Evolutionary conservation across 768 basidiomycete species (phyloP).

Genomic region (Coprinopsis strossmayeri): DNA sequence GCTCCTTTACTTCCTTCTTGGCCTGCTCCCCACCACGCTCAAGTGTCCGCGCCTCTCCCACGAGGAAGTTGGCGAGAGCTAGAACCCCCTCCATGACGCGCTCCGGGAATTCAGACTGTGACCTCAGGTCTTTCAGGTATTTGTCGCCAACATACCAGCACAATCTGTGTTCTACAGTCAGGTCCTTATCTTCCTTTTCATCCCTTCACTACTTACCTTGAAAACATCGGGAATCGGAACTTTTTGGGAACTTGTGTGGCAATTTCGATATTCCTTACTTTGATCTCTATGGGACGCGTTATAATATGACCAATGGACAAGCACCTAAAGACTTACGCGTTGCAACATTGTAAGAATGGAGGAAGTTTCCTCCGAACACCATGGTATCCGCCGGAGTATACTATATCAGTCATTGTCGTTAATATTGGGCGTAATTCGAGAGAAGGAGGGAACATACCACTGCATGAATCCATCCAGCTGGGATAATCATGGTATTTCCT

Average conservation of each 20-base stretch:
- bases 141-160: conserved; percentile 90
- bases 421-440: no score
- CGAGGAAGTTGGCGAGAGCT: conserved; percentile 70
- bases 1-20: conserved; percentile 74
- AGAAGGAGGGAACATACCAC: conserved; percentile 53
- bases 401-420: no score
- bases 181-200: not conserved
- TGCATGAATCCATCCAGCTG: conserved; percentile 96
- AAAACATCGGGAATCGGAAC: conserved; percentile 81
- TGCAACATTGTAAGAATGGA: conserved; percentile 86
- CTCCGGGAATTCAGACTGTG: conserved; percentile 29
- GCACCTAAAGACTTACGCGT: conserved; percentile 72
- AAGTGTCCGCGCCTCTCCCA: conserved; percentile 66
- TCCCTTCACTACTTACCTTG: conserved; percentile 40
- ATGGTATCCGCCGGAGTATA: conserved; percentile 89
- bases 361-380: conserved; percentile 96
- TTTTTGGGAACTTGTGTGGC: conserved; percentile 89
- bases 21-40: conserved; percentile 65
- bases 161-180: conserved; percentile 46
- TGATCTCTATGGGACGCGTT: conserved; percentile 75
- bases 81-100: conserved; percentile 70
- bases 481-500: conserved; percentile 91
- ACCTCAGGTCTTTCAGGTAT: conserved; percentile 66
- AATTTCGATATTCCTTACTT: conserved; percentile 87
- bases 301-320: no score